These are phyloP conservation scores for Sextonia rubra DNA, from an alignment of 164 flowering plant genomes.

Conservation along the genomic window DNA sequence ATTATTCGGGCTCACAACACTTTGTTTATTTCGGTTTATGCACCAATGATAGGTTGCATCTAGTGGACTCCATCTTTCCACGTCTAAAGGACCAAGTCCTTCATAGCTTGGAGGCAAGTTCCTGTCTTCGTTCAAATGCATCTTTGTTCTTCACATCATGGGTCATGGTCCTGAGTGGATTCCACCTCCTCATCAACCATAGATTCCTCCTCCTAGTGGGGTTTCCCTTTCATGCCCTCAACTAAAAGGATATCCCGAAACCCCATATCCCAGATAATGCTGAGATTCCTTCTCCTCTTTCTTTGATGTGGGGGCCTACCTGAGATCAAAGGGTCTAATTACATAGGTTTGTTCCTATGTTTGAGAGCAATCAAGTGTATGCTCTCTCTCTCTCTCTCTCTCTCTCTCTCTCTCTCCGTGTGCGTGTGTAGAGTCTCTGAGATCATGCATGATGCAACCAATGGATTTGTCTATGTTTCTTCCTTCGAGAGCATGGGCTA, in stretches of 20 bases:
- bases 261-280: conserved; percentile 4
- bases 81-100: conserved; percentile 36
- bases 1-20: conserved; percentile 45
- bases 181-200: conserved; percentile 1
- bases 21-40: conserved; percentile 37
- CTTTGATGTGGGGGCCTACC: neutral
- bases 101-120: conserved; percentile 47
- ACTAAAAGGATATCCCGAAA: conserved; percentile 3
- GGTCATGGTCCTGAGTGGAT: neutral
- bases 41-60: conserved; percentile 48
- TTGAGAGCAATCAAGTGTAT: neutral
- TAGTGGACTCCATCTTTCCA: conserved; percentile 64
- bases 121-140: conserved; percentile 38
- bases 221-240: conserved; percentile 15
- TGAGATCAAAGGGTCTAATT: conserved; percentile 3
- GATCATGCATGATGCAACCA: neutral
- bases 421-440: too few species aligned
- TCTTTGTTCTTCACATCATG: conserved; percentile 50
- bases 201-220: conserved; percentile 5
- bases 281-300: neutral
- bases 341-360: conserved; percentile 9
- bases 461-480: conserved; percentile 1
- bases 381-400: neutral
- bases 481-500: neutral
- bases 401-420: neutral